A percentile compares a stretch with the other conserved stretches of the same genome.
Conservation (phyloP, 2,329 filamentous ascomycete species). For the Neopestalotiopsis clavispora region DNA sequence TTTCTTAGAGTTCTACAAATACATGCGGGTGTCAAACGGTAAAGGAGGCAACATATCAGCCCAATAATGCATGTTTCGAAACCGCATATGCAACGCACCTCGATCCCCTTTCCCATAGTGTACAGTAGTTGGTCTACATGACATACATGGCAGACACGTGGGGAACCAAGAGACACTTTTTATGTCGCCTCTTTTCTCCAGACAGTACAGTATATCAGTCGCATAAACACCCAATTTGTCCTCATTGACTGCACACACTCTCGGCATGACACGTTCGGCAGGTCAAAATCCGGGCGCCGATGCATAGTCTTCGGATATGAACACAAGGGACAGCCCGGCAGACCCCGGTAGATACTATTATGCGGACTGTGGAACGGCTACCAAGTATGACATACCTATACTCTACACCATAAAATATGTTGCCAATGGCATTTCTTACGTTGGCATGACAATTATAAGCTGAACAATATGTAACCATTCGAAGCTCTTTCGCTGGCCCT, state of each 20-base stretch:
- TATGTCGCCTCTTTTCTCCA: too few species aligned
- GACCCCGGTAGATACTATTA: background rate
- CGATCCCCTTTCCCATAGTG: background rate
- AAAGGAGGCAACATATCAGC: too few species aligned
- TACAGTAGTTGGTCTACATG: too few species aligned
- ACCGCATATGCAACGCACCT: background rate
- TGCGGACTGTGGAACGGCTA: background rate
- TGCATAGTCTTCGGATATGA: conserved; percentile 5
- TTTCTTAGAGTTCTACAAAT: background rate
- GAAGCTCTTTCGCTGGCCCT: background rate
- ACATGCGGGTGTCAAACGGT: background rate
- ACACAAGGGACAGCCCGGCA: background rate
- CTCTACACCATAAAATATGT: background rate
- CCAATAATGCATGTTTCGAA: background rate
- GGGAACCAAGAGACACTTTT: too few species aligned
- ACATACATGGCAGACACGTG: background rate
- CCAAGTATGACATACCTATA: too few species aligned
- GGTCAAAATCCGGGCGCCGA: background rate
- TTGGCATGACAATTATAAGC: background rate
- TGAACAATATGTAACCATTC: background rate
- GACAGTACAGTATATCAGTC: background rate
- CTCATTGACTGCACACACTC: too few species aligned
- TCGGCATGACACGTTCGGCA: background rate
- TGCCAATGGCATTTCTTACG: background rate
- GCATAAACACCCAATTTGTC: background rate